These are phyloP conservation scores for Firmiana major DNA, from an alignment of 345 rosid species.

Conservation along the genomic window DNA sequence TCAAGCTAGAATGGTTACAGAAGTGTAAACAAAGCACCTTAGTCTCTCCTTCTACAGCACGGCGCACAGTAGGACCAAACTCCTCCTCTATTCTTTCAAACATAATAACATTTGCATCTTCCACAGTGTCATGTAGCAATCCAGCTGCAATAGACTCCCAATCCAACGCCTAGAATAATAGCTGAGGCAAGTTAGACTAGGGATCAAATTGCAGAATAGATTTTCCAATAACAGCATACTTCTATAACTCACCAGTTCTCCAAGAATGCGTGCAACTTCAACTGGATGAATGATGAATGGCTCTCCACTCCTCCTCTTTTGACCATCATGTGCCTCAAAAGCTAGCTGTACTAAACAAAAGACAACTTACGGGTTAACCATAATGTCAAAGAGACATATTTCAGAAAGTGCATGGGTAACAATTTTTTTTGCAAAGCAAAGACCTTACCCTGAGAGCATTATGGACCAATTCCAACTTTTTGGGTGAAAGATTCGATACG, in stretches of 20 bases:
- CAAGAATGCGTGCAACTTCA: constrained; percentile 95
- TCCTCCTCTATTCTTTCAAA: constrained; percentile 89
- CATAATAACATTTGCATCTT: constrained; percentile 87
- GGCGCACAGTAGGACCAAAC: constrained; percentile 83
- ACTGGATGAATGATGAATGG: constrained; percentile 98
- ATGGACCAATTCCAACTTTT: constrained; percentile 76
- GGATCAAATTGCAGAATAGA: constrained; percentile 14
- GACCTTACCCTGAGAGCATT: constrained; percentile 70
- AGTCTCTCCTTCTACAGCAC: constrained; percentile 97
- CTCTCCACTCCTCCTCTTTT: constrained; percentile 95
- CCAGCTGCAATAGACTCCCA: constrained; percentile 99
- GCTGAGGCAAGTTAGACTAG: constrained; percentile 22
- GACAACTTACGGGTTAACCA: constrained; percentile 22
- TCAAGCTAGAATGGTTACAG: constrained; percentile 2
- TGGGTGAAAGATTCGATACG: constrained; percentile 77
- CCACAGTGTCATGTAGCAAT: constrained; percentile 94
- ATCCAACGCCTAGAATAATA: constrained; percentile 73
- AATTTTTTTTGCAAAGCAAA: constrained; percentile 11
- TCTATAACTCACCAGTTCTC: constrained; percentile 80
- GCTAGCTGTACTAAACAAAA: constrained; percentile 68
- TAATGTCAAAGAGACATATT: neutral
- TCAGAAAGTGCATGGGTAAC: neutral
- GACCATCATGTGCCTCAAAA: constrained; percentile 97
- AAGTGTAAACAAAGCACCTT: constrained; percentile 52
- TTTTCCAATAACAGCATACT: constrained; percentile 9